Conservation (phyloP, 768 basidiomycete species). For the Macrocybe gigantea region DNA sequence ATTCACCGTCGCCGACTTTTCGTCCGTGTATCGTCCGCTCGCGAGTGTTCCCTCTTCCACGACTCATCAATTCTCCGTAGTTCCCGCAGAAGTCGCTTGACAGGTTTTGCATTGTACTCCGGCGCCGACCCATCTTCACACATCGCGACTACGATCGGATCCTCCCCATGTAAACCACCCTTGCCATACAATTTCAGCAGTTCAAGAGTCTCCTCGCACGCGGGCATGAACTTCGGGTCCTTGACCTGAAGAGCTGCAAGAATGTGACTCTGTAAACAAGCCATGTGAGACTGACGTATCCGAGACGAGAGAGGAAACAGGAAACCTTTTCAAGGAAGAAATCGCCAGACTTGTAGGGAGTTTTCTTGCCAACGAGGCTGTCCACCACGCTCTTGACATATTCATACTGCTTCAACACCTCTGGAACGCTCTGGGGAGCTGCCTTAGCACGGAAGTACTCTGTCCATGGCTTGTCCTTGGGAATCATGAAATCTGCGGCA, state of each 20-base stretch:
- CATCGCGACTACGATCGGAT: slow-evolving; percentile 44
- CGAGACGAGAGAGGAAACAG: no score
- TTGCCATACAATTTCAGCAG: slow-evolving; percentile 55
- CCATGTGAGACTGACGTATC: neutral
- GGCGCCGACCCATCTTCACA: slow-evolving; percentile 39
- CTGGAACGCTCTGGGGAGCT: slow-evolving; percentile 30
- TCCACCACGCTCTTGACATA: slow-evolving; percentile 48
- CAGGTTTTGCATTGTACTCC: slow-evolving; percentile 37
- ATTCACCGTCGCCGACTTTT: neutral
- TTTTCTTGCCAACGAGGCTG: slow-evolving; percentile 33
- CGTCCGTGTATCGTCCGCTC: neutral
- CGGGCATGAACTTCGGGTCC: slow-evolving; percentile 32
- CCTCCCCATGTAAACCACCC: slow-evolving; percentile 40
- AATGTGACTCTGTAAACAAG: slow-evolving; percentile 41
- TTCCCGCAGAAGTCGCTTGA: slow-evolving; percentile 40
- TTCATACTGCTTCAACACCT: slow-evolving; percentile 41
- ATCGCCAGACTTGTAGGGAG: slow-evolving; percentile 30
- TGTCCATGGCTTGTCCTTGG: slow-evolving; percentile 37
- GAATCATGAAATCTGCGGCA: slow-evolving; percentile 38
- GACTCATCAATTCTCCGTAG: slow-evolving; percentile 42
- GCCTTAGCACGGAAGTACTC: slow-evolving; percentile 40
- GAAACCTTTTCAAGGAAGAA: slow-evolving; percentile 40
- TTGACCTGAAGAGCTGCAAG: slow-evolving; percentile 43
- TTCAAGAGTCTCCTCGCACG: slow-evolving; percentile 43
- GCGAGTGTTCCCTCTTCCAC: slow-evolving; percentile 30